Conservation (phyloP, 805 yeast genomes). For the Danielia reshetovae region DNA sequence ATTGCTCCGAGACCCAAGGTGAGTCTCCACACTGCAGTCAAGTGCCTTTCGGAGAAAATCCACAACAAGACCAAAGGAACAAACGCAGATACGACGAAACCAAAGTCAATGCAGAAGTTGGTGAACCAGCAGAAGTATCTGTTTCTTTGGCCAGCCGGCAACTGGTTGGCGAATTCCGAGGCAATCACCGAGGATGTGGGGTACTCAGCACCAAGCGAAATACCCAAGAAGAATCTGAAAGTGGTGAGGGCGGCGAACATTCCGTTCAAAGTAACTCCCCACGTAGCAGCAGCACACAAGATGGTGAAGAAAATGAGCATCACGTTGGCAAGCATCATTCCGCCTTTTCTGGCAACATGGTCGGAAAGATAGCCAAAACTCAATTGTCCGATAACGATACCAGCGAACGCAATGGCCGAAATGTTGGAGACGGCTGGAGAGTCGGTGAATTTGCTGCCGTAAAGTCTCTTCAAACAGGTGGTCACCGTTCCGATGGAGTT, state of each 20-base stretch:
- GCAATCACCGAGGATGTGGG: conserved; percentile 93
- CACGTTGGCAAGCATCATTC: conserved; percentile 75
- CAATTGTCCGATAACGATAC: conserved; percentile 85
- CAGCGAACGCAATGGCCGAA: conserved; percentile 85
- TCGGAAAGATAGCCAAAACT: conserved; percentile 79
- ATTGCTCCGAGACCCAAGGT: conserved; percentile 88
- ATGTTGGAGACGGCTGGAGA: conserved; percentile 77
- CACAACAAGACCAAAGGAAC: conserved; percentile 83
- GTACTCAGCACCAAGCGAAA: conserved; percentile 93
- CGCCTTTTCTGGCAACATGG: conserved; percentile 71
- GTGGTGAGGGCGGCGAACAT: conserved; percentile 80
- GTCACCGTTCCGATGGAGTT: conserved; percentile 77
- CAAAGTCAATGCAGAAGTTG: conserved; percentile 79
- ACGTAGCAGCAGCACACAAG: conserved; percentile 56
- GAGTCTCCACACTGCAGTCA: conserved; percentile 87
- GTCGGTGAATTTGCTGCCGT: conserved; percentile 56
- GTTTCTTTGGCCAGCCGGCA: conserved; percentile 82
- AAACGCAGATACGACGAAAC: conserved; percentile 79
- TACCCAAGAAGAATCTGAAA: conserved; percentile 82
- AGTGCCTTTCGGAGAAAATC: conserved; percentile 69
- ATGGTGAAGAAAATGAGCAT: conserved; percentile 76
- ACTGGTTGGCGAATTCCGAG: conserved; percentile 79
- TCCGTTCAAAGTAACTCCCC: conserved; percentile 79
- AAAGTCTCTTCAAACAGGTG: conserved; percentile 62
- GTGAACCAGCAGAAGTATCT: conserved; percentile 89